Percentiles rank a stretch among this genome's conserved stretches.
phyloP scores from a whole-genome alignment of 2,329 filamentous ascomycete species.

The Elsinoe perseae region DNA sequence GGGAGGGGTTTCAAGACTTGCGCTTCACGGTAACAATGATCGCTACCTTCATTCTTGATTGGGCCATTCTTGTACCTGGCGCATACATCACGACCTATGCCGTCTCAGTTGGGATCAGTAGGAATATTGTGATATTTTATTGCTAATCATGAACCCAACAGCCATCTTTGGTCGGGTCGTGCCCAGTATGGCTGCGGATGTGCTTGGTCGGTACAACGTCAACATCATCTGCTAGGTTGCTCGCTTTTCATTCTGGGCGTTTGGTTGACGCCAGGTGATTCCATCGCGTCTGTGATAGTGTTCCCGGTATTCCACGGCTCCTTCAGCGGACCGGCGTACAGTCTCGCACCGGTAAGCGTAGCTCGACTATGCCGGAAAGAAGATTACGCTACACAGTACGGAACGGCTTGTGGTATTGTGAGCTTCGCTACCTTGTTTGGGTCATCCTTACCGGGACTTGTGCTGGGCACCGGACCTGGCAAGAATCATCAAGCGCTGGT shows the following conservation, averaged over 20 bases:
- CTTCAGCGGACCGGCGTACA: constrained; percentile 58
- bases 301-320: constrained; percentile 65
- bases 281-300: constrained; percentile 50
- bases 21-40: constrained; percentile 27
- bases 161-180: constrained; percentile 49
- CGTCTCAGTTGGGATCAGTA: constrained; percentile 41
- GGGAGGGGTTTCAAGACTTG: constrained; percentile 31
- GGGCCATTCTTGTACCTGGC: constrained; percentile 54
- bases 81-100: constrained; percentile 45
- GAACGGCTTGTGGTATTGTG: not conserved
- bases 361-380: constrained; percentile 41
- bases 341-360: constrained; percentile 55
- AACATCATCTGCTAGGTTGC: constrained; percentile 44
- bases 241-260: constrained; percentile 45
- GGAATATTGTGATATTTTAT: constrained; percentile 44
- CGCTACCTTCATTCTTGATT: constrained; percentile 48
- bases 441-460: not conserved
- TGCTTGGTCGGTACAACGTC: constrained; percentile 47
- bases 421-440: not conserved
- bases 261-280: constrained; percentile 46
- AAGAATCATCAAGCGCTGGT: not conserved
- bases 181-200: constrained; percentile 48
- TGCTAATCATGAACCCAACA: constrained; percentile 47
- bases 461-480: not conserved
- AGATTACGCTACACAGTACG: not conserved